Conservation (phyloP, 148 eudicot genomes). For the Talinum fruticosum region DNA sequence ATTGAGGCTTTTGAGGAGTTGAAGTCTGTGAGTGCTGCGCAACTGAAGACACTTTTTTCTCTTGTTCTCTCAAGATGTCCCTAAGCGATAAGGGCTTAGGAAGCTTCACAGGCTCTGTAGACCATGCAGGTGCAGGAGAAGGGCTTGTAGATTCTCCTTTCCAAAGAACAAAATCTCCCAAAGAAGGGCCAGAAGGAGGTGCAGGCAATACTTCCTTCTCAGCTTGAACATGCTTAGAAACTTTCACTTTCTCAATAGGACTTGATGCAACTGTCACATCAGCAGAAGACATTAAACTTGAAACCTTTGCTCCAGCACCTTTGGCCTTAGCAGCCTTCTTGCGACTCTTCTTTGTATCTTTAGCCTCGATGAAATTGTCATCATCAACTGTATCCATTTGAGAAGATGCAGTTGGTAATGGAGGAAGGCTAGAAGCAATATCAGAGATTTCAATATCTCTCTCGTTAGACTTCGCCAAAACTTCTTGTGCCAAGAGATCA, state of each 20-base stretch:
- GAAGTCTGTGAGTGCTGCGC: conserved; percentile 38
- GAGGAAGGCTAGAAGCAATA: conserved; percentile 27
- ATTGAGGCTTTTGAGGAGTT: conserved; percentile 49
- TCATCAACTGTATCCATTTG: conserved; percentile 40
- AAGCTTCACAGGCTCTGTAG: conserved; percentile 66
- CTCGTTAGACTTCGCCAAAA: conserved; percentile 42
- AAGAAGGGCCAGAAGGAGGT: conserved; percentile 77
- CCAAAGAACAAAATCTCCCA: conserved; percentile 93
- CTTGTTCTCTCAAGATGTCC: conserved; percentile 80
- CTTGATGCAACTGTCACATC: conserved; percentile 50
- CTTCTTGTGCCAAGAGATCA: conserved; percentile 69
- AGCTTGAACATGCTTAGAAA: conserved; percentile 44
- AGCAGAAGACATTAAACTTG: conserved; percentile 31
- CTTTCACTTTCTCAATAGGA: conserved; percentile 62
- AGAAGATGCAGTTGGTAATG: conserved; percentile 31
- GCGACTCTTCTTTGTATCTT: conserved; percentile 88
- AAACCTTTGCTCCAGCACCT: conserved; percentile 49
- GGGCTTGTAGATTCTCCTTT: conserved; percentile 70
- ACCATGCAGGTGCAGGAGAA: conserved; percentile 81
- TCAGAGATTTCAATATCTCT: conserved; percentile 36
- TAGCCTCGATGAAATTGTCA: conserved; percentile 81
- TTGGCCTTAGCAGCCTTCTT: conserved; percentile 87
- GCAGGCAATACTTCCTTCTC: conserved; percentile 76
- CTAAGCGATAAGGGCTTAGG: conserved; percentile 67
- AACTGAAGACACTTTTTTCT: conserved; percentile 41